Conservation (phyloP, 148 eudicot genomes). For the Vaccinium vitisidaea region DNA sequence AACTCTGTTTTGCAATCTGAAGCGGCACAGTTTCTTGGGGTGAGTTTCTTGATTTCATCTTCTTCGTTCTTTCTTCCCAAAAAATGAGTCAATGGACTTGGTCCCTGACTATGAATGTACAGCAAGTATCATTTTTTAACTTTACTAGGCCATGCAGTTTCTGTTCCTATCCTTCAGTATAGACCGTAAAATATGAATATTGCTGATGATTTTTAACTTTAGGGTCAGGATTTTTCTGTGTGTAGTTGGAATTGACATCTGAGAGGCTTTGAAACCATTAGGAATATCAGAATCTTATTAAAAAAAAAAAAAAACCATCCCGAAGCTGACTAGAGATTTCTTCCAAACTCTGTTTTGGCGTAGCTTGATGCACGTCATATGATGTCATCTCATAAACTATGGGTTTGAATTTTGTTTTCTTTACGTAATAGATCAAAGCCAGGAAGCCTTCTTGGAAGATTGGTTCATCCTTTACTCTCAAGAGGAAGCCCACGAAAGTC, state of each 20-base stretch:
- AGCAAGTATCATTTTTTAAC: background rate
- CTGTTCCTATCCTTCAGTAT: too few relatives aligned
- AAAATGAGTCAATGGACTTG: background rate
- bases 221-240: background rate
- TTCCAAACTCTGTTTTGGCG: background rate
- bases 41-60: slow-evolving; percentile 17
- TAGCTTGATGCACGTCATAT: background rate
- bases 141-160: background rate
- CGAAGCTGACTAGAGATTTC: background rate
- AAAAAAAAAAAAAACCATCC: background rate
- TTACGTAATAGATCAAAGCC: slow-evolving; percentile 44
- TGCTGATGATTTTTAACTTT: background rate
- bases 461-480: slow-evolving; percentile 84
- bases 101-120: background rate
- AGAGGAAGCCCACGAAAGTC: slow-evolving; percentile 47
- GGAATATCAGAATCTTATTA: background rate
- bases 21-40: slow-evolving; percentile 42
- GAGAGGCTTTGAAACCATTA: background rate
- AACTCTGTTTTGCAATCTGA: slow-evolving; percentile 34
- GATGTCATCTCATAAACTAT: background rate
- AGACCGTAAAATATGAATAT: background rate
- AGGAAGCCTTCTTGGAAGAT: slow-evolving; percentile 84
- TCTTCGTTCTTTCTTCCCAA: background rate
- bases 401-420: background rate
- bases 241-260: background rate